Base-by-base conservation (phyloP, 1,284 basidiomycete genomes). In the Fistulinella cinereoalba region DNA sequence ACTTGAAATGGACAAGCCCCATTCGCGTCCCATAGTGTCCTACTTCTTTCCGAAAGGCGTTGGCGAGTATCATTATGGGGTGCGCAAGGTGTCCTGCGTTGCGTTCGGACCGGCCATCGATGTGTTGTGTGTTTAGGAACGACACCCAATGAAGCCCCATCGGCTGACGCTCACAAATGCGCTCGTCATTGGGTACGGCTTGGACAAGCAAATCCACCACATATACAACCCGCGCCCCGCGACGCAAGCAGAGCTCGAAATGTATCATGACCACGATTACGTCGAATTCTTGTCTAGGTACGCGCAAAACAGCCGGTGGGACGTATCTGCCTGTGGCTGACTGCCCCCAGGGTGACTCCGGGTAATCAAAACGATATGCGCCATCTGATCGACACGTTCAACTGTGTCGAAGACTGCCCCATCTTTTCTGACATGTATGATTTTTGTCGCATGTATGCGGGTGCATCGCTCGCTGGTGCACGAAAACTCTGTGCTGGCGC, bases 111-210 rank as follows among this genome's bases (percentile, higher is more conserved):
- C 37, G 27, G 28, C 44, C 18, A 27, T 39, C 34, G 49, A 27
- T n/a, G 11, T 21, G 9, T 33, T 19, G 27, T 22, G n/a, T n/a
- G 16, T 39, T 18, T 64, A 95, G 89, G 93, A 97, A 79, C 79
- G 88, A 37, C 96, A 99, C 73, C 97, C 96, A 3, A 99, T 99
- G 96, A 97, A 98, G 64, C 96, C 96, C 2, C 93, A 97, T 54
- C 80, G 97, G 13, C 71, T 99, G 10, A 95, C 94, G 3, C 70
- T 99, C 41, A 98, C 96, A 7, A 99, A 99, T 60, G 85, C 93
- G 6, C 80, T 99, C 37, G 96, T 99, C 6, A 81, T 97, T 64
- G 96, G 94, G 0, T 99, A 99, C 61, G 96, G 94, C 3, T 73
- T 99, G 16, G 94, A 99, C 71, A 90, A 97, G 61, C 87, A 94